Base-by-base conservation (phyloP, 164 flowering plant species). In the Sedum album region DNA sequence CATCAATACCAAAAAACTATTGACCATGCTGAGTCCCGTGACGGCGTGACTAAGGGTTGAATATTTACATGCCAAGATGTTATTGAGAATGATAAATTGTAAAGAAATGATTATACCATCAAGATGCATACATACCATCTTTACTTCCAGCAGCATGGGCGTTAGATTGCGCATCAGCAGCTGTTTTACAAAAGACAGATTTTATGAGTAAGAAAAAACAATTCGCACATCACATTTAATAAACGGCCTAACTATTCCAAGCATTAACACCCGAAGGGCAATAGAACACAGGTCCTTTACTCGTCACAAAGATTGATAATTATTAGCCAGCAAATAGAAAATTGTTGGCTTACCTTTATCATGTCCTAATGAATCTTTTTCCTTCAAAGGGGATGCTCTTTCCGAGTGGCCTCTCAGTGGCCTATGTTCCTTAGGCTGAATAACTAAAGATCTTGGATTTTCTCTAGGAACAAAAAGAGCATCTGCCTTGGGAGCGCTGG, bases 401-500 rank as follows among this genome's bases (percentile, higher is more conserved):
- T 85, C 91, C n/a, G 71, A 66, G 81, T 70, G 71, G 41, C 78
- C 60, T 74, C 78, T 81, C 3, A 79, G 72, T 72, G 84, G 76
- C 89, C 88, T 82, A 60, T 83, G 90, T 69, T 91, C 93, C 63
- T 76, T 66, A 10, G 98, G 92, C 61, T 84, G 90, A 74, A 94
- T 83, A 94, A 88, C 73, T n/a, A n/a, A n/a, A n/a, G n/a, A n/a
- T n/a, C n/a, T n/a, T n/a, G n/a, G n/a, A n/a, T n/a, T n/a, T n/a
- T n/a, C n/a, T n/a, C n/a, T n/a, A n/a, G n/a, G n/a, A n/a, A n/a
- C n/a, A n/a, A n/a, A n/a, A n/a, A 90, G 83, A 62, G 97, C 96
- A 82, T 91, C 97, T 20, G 99, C 99, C 81, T 88, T 94, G 9
- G 99, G 99, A 30, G 96, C 88, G 80, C 87, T 83, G 1, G 86